A percentile compares a stretch with the other conserved stretches of the same genome.
These are phyloP conservation scores for Trametes hirsuta DNA, from an alignment of 1,284 basidiomycete species.

Conservation along the genomic window DNA sequence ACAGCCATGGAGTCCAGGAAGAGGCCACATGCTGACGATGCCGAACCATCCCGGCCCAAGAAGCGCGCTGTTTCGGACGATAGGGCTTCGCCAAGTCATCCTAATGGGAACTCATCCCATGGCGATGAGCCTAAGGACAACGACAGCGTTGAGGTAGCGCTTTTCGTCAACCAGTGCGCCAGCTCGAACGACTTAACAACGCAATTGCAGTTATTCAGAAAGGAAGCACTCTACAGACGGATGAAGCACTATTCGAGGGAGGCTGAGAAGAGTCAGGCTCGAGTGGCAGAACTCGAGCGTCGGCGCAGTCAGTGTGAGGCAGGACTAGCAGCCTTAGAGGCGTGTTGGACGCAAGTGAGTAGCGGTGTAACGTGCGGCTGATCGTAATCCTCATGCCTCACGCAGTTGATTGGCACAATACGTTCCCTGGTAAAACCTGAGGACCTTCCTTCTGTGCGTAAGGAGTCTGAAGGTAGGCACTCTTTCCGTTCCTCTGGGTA, in stretches of 20 bases:
- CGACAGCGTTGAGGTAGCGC: slow-evolving; percentile 71
- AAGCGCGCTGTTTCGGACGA: slow-evolving; percentile 64
- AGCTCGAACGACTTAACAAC: neutral
- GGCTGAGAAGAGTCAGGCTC: slow-evolving; percentile 68
- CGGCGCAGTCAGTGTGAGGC: slow-evolving; percentile 78
- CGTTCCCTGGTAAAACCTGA: slow-evolving; percentile 62
- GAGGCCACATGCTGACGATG: slow-evolving; percentile 60
- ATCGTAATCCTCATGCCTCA: slow-evolving; percentile 13
- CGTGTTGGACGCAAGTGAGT: slow-evolving; percentile 88
- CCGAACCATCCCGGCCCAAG: slow-evolving; percentile 56
- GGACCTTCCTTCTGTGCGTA: slow-evolving; percentile 47
- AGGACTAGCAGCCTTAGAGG: slow-evolving; percentile 78
- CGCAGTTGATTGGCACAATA: slow-evolving; percentile 70
- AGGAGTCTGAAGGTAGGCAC: slow-evolving; percentile 48
- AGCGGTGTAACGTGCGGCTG: neutral
- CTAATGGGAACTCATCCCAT: slow-evolving; percentile 56
- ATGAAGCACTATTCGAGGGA: slow-evolving; percentile 92
- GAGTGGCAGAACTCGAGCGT: slow-evolving; percentile 75
- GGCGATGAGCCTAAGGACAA: slow-evolving; percentile 59
- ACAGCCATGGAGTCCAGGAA: slow-evolving; percentile 63
- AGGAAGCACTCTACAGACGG: slow-evolving; percentile 90
- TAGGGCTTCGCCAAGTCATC: slow-evolving; percentile 57
- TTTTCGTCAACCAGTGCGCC: slow-evolving; percentile 52
- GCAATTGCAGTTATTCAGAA: slow-evolving; percentile 50
- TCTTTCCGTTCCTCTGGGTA: slow-evolving; percentile 5